A percentile compares a stretch with the other conserved stretches of the same genome.
phyloP scores from a whole-genome alignment of 345 rosid species.

The Cochlearia excelsa region DNA sequence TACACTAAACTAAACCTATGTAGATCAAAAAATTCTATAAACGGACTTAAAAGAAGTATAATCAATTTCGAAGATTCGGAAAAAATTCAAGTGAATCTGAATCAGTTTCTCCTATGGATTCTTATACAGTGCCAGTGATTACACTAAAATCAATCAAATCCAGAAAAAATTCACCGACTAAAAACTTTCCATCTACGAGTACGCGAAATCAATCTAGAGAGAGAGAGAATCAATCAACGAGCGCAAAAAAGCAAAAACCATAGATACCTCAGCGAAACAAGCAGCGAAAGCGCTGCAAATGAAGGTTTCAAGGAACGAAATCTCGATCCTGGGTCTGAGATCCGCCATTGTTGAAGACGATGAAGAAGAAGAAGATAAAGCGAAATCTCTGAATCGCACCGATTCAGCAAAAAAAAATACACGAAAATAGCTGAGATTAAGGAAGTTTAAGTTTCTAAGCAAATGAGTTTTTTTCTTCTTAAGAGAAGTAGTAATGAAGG shows the following conservation, averaged over 20 bases:
- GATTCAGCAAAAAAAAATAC: slow-evolving; percentile 24
- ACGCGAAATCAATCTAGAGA: slow-evolving; percentile 7
- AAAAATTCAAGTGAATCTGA: neutral
- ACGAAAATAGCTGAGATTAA: neutral
- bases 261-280: slow-evolving; percentile 91
- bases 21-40: neutral
- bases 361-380: slow-evolving; percentile 1
- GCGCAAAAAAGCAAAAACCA: neutral
- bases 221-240: neutral
- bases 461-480: slow-evolving; percentile 4
- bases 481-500: slow-evolving; percentile 26
- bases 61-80: too few relatives aligned
- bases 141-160: slow-evolving; percentile 7
- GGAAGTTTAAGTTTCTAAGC: too few relatives aligned
- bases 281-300: slow-evolving; percentile 95
- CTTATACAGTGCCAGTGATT: neutral
- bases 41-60: neutral
- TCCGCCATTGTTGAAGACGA: slow-evolving; percentile 47
- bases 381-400: slow-evolving; percentile 33
- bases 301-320: slow-evolving; percentile 80
- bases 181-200: slow-evolving; percentile 4
- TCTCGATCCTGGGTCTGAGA: slow-evolving; percentile 55
- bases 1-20: neutral
- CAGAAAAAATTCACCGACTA: neutral
- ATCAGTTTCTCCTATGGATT: neutral